Base-by-base conservation (phyloP, 805 yeast genomes). In the Candida rishiriensis region DNA sequence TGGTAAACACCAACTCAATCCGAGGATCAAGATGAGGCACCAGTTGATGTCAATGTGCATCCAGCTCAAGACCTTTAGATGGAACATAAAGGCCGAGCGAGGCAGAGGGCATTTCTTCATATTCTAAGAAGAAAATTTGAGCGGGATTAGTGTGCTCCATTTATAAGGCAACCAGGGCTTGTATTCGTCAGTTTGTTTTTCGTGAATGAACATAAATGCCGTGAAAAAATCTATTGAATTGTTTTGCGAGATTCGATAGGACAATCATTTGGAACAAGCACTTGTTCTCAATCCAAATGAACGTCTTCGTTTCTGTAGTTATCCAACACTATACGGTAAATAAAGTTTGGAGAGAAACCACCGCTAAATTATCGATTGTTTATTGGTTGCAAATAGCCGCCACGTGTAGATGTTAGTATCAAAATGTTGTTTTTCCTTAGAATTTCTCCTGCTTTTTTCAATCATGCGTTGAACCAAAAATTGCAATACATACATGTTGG, bases 311-410 rank as follows among this genome's bases (percentile, higher is more conserved):
- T 79, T 64, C 85, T 85, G 66, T 93, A 93, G 66, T 91, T 88
- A 65, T 93, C 99, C 70, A 90, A 78, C 16, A 93, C 96, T 43
- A 93, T 85, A 66, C 99, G 83, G 66, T 93, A 93, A 43, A 93
- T 85, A 68, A 93, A 93, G 56, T 91, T 88, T 38, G 99, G 98
- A 21, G 98, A 87, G 62, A 86, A 89, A 13, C 98, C 98, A 40
- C 98, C 99, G 41, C 64, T 55, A 45, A 8, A 51, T 43, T 51
- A 44, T 17, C 15, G 32, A 39, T n/a, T 32, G 53, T 46, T 21
- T 21, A 21, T n/a, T 21, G 26, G 26, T 5, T 21, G 26, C 26
- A 7, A 7, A 21, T 21, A 21, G 7, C 47, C 39, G 21, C 12
- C 15, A 29, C 4, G 16, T 17, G 15, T 40, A 32, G 38, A 39